These are phyloP conservation scores for Rutstroemia sp. DNA, from an alignment of 2,329 filamentous ascomycete species.

Conservation along the genomic window DNA sequence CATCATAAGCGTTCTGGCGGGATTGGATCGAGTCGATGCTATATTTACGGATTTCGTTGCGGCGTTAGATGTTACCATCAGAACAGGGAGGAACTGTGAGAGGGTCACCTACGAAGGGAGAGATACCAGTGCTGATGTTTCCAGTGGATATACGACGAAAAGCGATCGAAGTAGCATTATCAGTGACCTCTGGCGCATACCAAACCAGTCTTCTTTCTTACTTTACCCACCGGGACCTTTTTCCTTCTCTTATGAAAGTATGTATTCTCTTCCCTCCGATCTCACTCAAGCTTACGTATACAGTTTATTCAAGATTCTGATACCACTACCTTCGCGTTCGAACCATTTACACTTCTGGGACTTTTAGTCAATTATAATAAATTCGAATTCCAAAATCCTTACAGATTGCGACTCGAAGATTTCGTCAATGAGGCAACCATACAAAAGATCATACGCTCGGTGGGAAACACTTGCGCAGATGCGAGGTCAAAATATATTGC, in stretches of 20 bases:
- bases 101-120: neutral
- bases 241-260: slow-evolving; percentile 92
- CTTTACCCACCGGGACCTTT: slow-evolving; percentile 89
- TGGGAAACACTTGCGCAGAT: slow-evolving; percentile 63
- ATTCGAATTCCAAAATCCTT: slow-evolving; percentile 96
- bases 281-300: slow-evolving; percentile 8
- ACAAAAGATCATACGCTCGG: slow-evolving; percentile 67
- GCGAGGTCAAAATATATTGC: slow-evolving; percentile 72
- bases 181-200: slow-evolving; percentile 87
- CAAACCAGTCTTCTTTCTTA: slow-evolving; percentile 92
- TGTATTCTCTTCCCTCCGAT: slow-evolving; percentile 11
- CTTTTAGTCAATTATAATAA: slow-evolving; percentile 97
- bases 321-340: slow-evolving; percentile 52
- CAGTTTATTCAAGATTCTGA: slow-evolving; percentile 79
- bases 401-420: slow-evolving; percentile 83
- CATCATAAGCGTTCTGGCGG: slow-evolving; percentile 82
- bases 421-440: slow-evolving; percentile 92
- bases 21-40: slow-evolving; percentile 78
- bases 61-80: slow-evolving; percentile 74
- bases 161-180: slow-evolving; percentile 73
- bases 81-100: slow-evolving; percentile 62
- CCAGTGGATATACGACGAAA: slow-evolving; percentile 68
- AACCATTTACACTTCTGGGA: slow-evolving; percentile 77
- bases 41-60: slow-evolving; percentile 85
- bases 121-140: slow-evolving; percentile 22